Percentiles rank a stretch among this genome's conserved stretches.
These are phyloP conservation scores for Fusarium gaditjirri DNA, from an alignment of 2,329 filamentous ascomycete species.

Conservation along the genomic window DNA sequence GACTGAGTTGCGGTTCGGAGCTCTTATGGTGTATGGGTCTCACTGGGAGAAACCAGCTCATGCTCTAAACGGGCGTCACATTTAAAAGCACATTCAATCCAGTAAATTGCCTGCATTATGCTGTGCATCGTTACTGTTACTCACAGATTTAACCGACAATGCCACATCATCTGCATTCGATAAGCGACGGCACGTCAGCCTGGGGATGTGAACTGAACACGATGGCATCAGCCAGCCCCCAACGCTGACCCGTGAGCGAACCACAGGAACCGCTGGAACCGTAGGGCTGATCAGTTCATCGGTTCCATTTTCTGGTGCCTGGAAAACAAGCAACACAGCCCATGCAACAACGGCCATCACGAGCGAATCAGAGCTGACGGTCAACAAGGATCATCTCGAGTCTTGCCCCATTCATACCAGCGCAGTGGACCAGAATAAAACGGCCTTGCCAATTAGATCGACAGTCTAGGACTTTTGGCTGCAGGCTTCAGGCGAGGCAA, in stretches of 20 bases:
- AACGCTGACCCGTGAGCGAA: neutral
- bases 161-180: neutral
- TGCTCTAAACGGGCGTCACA: neutral
- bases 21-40: rapidly evolving
- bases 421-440: conserved; percentile 19
- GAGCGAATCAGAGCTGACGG: conserved; percentile 42
- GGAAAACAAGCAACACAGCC: conserved; percentile 40
- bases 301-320: conserved; percentile 37
- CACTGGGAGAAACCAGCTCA: neutral
- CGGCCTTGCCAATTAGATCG: conserved; percentile 13
- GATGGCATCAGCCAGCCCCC: neutral
- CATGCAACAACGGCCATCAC: conserved; percentile 47
- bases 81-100: rapidly evolving
- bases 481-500: conserved; percentile 32
- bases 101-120: neutral
- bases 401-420: conserved; percentile 16
- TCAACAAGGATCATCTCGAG: conserved; percentile 18
- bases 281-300: conserved; percentile 40
- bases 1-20: neutral
- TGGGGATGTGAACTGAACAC: neutral
- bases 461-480: conserved; percentile 8
- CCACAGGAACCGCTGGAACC: neutral
- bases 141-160: neutral
- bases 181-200: neutral
- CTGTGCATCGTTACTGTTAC: neutral